Evolutionary conservation across 2,329 filamentous ascomycete genomes (phyloP), one percentile per base, ranked within the genome.

Genomic region (Ceratocystis lukuohia): DNA sequence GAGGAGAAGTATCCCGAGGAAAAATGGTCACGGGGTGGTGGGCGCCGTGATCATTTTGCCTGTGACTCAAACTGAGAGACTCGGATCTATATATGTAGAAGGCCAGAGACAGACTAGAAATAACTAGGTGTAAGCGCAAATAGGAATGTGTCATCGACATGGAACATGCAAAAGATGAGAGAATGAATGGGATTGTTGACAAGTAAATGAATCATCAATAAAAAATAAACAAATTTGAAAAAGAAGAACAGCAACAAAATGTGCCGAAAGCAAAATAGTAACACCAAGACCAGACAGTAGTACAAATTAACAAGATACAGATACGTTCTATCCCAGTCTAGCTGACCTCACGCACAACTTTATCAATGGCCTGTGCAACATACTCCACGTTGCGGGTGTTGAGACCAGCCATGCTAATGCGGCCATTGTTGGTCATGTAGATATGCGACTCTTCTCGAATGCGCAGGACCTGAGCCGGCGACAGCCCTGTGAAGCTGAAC

Each of bases 331-430:
- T 33, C 50, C 8, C 56, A 30, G 12, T 57, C 64, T 66, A 68
- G 33, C 50, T 56, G 53, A 64, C 53, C 37, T 82, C 82, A 70
- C 83, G 78, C 30, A 97, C 90, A 41, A 93, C 89, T 76, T 88
- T 88, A 74, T 96, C 88, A 12, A 97, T 84, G 0, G 93, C 91
- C 76, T 88, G 86, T 61, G 92, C 94, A 72, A 97, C 89, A 78
- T 96, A 96, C 66, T 96, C 91, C 68, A 97, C 82, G 74, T 97
- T 99, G 73, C 87, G 79, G 30, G 89, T 88, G 77, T 97, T 97
- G 70, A 97, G 79, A n/a, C 94, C 94, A 4, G 94, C 94, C 93
- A 99, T 97, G 74, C 89, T 95, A 77, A 97, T 96, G 62, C 94
- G 88, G 25, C 94, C 94, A 74, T 99, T 99, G 84, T 96, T 96